phyloP scores from a whole-genome alignment of 352 stramenopile species.

The Phytophthora podocarpi region DNA sequence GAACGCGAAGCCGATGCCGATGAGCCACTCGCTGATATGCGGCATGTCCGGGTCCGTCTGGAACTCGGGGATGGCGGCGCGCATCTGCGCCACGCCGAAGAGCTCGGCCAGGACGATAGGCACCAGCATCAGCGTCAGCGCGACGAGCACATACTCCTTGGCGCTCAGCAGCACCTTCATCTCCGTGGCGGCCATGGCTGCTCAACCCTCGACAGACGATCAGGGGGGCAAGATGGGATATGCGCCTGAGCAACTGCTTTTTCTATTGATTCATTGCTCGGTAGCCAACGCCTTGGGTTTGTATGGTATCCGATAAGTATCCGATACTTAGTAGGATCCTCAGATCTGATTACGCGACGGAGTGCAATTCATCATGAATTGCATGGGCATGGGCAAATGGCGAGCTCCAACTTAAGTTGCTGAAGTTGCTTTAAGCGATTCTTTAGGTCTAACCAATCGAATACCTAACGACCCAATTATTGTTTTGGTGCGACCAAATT shows the following conservation, averaged over 20 bases:
- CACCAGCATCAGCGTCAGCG: slow-evolving; percentile 60
- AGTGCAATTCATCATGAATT: no score
- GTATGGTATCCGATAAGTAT: no score
- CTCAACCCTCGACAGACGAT: slow-evolving; percentile 3
- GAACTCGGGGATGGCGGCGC: slow-evolving; percentile 32
- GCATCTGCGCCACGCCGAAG: slow-evolving; percentile 51
- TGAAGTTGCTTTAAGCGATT: no score
- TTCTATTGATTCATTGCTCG: no score
- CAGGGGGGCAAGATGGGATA: slow-evolving; percentile 22
- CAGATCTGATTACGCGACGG: no score
- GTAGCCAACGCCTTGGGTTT: no score
- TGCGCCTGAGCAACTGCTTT: slow-evolving; percentile 12
- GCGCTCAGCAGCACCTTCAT: slow-evolving; percentile 45
- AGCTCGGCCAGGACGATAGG: slow-evolving; percentile 61
- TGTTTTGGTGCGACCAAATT: no score
- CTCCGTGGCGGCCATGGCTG: slow-evolving; percentile 38
- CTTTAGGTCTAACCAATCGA: no score
- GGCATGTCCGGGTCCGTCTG: slow-evolving; percentile 47
- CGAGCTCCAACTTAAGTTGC: no score
- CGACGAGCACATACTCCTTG: slow-evolving; percentile 67
- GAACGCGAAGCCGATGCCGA: slow-evolving; percentile 34
- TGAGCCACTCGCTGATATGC: slow-evolving; percentile 44
- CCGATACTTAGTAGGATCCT: no score
- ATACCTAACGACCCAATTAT: no score
- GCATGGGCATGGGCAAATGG: no score